phyloP scores from a whole-genome alignment of 306 rosid genomes.

The Lotus japonicus region DNA sequence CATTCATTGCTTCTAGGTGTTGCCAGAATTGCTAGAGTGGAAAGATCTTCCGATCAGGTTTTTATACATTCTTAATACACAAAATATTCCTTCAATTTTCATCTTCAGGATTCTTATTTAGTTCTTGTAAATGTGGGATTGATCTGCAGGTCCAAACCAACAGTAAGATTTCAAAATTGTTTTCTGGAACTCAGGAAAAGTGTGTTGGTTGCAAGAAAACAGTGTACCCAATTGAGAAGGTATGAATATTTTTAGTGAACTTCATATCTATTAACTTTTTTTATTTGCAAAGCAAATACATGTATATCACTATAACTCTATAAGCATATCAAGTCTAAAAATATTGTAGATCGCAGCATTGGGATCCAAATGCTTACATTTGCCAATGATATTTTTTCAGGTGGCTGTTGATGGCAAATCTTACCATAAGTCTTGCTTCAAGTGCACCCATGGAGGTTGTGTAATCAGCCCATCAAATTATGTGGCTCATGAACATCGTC shows the following conservation, averaged over 20 bases:
- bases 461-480: slow-evolving; percentile 88
- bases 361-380: too few species aligned
- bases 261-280: too few species aligned
- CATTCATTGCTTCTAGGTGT: slow-evolving; percentile 39
- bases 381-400: slow-evolving; percentile 44
- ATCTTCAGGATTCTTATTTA: background rate
- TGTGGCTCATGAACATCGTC: slow-evolving; percentile 77
- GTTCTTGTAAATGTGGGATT: background rate
- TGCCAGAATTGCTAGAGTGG: slow-evolving; percentile 53
- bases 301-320: too few species aligned
- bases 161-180: slow-evolving; percentile 66
- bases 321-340: too few species aligned
- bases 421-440: slow-evolving; percentile 77
- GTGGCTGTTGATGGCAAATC: slow-evolving; percentile 80
- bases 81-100: background rate
- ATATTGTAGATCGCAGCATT: too few species aligned
- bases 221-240: slow-evolving; percentile 94
- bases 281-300: too few species aligned
- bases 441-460: slow-evolving; percentile 90
- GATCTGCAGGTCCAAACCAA: slow-evolving; percentile 54
- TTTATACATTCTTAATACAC: background rate
- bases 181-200: slow-evolving; percentile 90
- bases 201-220: slow-evolving; percentile 82
- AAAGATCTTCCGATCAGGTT: slow-evolving; percentile 73
- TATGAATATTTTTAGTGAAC: too few species aligned